These are phyloP conservation scores for Monosporascus sp. DNA, from an alignment of 2,329 filamentous ascomycete species.

Conservation along the genomic window DNA sequence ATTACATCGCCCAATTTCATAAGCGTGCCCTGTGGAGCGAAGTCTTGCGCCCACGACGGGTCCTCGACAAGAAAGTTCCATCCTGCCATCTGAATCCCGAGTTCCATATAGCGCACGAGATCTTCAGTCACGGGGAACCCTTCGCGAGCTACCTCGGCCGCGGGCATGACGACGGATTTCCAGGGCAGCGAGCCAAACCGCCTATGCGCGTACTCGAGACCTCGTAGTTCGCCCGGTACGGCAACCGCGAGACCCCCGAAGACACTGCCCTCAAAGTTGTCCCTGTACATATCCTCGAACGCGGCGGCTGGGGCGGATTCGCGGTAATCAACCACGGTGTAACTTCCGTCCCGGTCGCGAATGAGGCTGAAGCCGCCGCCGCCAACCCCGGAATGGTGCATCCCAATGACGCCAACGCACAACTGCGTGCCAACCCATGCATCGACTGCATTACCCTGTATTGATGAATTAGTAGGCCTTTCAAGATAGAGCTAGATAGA, in stretches of 20 bases:
- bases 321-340: slow-evolving; percentile 85
- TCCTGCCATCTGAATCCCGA: slow-evolving; percentile 29
- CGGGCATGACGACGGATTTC: slow-evolving; percentile 67
- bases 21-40: slow-evolving; percentile 75
- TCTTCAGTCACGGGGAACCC: slow-evolving; percentile 74
- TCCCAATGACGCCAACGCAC: slow-evolving; percentile 69
- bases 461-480: neutral
- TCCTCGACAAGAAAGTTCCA: slow-evolving; percentile 67
- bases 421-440: slow-evolving; percentile 69
- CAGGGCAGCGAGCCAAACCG: slow-evolving; percentile 66
- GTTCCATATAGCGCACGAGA: slow-evolving; percentile 66
- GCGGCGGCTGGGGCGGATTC: slow-evolving; percentile 82
- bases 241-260: slow-evolving; percentile 67
- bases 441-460: slow-evolving; percentile 69
- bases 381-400: slow-evolving; percentile 79
- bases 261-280: slow-evolving; percentile 62
- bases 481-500: neutral
- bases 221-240: slow-evolving; percentile 71
- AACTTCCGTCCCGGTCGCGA: slow-evolving; percentile 62
- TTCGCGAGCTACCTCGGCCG: slow-evolving; percentile 65
- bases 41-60: slow-evolving; percentile 78
- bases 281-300: slow-evolving; percentile 77
- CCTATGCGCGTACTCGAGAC: slow-evolving; percentile 71
- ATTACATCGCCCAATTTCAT: slow-evolving; percentile 71
- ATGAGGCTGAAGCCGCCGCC: slow-evolving; percentile 89